A percentile compares a stretch with the other conserved stretches of the same genome.
Evolutionary conservation across 2,329 filamentous ascomycete genomes (phyloP).

Genomic region (Aureobasidium sp.): DNA sequence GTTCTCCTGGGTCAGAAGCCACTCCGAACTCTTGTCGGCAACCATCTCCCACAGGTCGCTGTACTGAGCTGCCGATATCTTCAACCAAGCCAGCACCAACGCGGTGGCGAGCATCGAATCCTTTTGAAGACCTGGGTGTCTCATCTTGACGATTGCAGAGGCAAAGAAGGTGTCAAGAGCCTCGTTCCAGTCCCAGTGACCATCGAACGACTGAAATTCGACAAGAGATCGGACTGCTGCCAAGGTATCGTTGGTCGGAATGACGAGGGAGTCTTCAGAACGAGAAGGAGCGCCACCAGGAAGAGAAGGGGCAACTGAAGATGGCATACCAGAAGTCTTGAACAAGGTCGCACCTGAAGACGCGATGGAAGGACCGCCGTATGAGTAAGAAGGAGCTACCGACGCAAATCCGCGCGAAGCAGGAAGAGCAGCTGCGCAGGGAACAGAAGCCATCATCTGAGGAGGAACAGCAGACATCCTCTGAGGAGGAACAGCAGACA

Average conservation of each 20-base stretch:
- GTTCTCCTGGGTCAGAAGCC: slow-evolving; percentile 33
- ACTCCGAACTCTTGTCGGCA: slow-evolving; percentile 51
- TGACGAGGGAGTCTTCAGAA: background rate
- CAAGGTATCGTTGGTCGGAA: slow-evolving; percentile 7
- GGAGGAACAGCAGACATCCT: no score
- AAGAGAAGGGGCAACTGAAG: background rate
- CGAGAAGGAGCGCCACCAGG: background rate
- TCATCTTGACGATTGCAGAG: slow-evolving; percentile 12
- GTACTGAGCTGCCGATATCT: slow-evolving; percentile 37
- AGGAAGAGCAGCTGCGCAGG: background rate
- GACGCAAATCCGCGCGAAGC: background rate
- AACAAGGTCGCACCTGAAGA: background rate
- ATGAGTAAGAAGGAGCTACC: background rate
- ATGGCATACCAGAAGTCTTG: background rate
- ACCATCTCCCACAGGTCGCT: slow-evolving; percentile 59
- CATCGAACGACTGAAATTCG: slow-evolving; percentile 49
- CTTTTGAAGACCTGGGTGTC: slow-evolving; percentile 15
- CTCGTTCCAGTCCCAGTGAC: slow-evolving; percentile 42
- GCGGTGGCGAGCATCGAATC: slow-evolving; percentile 28
- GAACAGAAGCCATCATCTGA: background rate
- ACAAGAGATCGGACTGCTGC: slow-evolving; percentile 42
- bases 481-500: no score
- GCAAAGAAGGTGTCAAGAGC: slow-evolving; percentile 24
- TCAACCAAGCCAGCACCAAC: slow-evolving; percentile 45
- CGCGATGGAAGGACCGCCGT: background rate